Conservation (phyloP, 495 filamentous ascomycete genomes). For the Penicillium waksmanii region DNA sequence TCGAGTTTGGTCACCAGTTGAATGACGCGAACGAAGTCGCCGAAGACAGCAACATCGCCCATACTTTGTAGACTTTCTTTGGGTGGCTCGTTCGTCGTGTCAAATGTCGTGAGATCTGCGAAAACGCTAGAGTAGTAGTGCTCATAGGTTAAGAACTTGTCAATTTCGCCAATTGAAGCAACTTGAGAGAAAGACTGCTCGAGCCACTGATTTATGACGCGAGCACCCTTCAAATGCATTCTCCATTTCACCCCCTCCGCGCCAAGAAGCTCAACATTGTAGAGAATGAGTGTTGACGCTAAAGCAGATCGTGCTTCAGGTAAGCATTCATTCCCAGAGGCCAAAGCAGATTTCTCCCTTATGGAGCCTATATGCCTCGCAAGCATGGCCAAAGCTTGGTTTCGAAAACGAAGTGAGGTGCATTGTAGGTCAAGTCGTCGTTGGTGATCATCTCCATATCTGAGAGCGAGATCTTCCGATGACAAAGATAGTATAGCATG, state of each 20-base stretch:
- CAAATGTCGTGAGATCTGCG: conserved; percentile 27
- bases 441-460: conserved; percentile 10
- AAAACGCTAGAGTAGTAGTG: conserved; percentile 29
- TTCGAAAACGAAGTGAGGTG: conserved; percentile 6
- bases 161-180: conserved; percentile 8
- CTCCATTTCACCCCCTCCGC: conserved; percentile 24
- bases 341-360: neutral
- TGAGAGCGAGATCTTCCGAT: conserved; percentile 15
- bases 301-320: conserved; percentile 14
- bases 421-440: conserved; percentile 3
- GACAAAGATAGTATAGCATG: conserved; percentile 15
- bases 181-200: conserved; percentile 9
- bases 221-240: conserved; percentile 28
- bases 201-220: conserved; percentile 24
- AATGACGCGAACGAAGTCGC: conserved; percentile 28
- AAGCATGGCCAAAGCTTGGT: conserved; percentile 11
- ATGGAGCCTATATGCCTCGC: conserved; percentile 8
- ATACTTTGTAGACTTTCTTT: conserved; percentile 9
- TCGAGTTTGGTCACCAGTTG: conserved; percentile 24
- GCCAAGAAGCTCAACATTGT: conserved; percentile 26
- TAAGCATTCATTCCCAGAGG: neutral
- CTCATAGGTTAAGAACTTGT: conserved; percentile 30
- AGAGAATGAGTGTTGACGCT: conserved; percentile 25
- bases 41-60: conserved; percentile 27
- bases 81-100: conserved; percentile 8